Conservation (phyloP, 768 basidiomycete species). For the Suillus occidentalis region DNA sequence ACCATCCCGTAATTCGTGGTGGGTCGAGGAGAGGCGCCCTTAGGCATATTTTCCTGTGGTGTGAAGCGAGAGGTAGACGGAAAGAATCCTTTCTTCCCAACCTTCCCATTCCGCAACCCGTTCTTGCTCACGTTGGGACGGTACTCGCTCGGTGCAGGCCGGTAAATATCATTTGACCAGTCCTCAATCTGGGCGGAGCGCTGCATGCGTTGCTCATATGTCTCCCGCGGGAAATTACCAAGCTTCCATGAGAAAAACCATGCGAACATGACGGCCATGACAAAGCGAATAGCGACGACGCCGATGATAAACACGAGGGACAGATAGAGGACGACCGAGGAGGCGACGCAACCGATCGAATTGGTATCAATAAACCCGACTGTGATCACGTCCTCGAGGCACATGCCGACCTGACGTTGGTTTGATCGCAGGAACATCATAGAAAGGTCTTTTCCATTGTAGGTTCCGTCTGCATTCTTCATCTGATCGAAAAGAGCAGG, state of each 20-base stretch:
- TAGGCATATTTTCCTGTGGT: slow-evolving; percentile 61
- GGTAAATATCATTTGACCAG: slow-evolving; percentile 96
- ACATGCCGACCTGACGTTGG: slow-evolving; percentile 67
- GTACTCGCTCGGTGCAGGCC: slow-evolving; percentile 86
- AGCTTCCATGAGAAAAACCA: slow-evolving; percentile 99
- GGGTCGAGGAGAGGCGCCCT: slow-evolving; percentile 52
- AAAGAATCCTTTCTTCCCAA: slow-evolving; percentile 58
- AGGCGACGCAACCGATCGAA: slow-evolving; percentile 95
- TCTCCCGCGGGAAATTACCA: slow-evolving; percentile 91
- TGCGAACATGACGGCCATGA: slow-evolving; percentile 94
- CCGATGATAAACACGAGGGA: slow-evolving; percentile 97
- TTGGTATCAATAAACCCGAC: slow-evolving; percentile 95
- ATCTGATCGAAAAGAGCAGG: slow-evolving; percentile 82
- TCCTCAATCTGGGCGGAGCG: slow-evolving; percentile 90
- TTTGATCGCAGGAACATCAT: slow-evolving; percentile 77
- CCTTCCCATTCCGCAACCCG: slow-evolving; percentile 53
- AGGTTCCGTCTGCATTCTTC: slow-evolving; percentile 67
- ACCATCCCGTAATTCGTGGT: slow-evolving; percentile 66
- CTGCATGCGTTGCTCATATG: slow-evolving; percentile 88
- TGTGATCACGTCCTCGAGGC: slow-evolving; percentile 81
- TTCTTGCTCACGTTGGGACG: slow-evolving; percentile 85
- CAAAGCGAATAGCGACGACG: slow-evolving; percentile 91
- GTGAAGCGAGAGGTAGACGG: slow-evolving; percentile 76
- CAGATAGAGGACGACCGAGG: slow-evolving; percentile 89
- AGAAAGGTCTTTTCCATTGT: slow-evolving; percentile 83